Percentiles rank a stretch among this genome's conserved stretches.
phyloP scores from a whole-genome alignment of 2,329 filamentous ascomycete genomes.

The Pseudogymnoascus sp. region DNA sequence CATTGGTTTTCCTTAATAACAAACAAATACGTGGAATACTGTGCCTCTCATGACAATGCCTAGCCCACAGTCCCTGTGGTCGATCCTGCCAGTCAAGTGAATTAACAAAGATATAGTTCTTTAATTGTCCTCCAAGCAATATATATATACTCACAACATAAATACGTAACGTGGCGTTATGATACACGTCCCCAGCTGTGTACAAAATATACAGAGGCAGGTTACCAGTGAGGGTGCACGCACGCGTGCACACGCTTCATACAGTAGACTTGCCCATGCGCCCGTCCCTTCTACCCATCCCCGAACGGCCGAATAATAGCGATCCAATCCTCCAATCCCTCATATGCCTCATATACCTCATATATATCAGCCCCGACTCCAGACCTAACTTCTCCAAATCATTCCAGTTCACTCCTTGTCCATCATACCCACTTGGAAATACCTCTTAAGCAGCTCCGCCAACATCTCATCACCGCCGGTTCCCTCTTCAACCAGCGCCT shows the following conservation, averaged over 20 bases:
- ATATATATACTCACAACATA: background rate
- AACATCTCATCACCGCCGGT: constrained; percentile 5
- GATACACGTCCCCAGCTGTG: background rate
- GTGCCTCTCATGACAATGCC: no score
- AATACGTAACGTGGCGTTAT: constrained; percentile 5
- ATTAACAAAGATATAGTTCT: background rate
- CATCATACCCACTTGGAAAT: constrained; percentile 5
- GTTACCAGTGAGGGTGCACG: background rate
- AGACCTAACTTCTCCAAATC: background rate
- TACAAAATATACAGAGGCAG: background rate
- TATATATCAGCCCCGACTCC: background rate
- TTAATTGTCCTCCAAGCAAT: background rate
- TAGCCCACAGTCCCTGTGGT: background rate
- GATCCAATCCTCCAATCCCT: background rate
- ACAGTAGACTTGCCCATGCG: background rate
- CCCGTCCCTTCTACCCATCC: background rate
- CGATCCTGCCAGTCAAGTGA: background rate
- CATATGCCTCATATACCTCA: background rate
- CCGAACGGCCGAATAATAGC: background rate
- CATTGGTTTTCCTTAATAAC: background rate
- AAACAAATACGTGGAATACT: background rate
- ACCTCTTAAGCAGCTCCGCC: constrained; percentile 5
- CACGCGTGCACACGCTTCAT: background rate
- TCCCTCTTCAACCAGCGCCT: background rate
- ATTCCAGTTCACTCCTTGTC: background rate